Conservation (phyloP, 164 flowering plant genomes). For the Vitis rupestris region DNA sequence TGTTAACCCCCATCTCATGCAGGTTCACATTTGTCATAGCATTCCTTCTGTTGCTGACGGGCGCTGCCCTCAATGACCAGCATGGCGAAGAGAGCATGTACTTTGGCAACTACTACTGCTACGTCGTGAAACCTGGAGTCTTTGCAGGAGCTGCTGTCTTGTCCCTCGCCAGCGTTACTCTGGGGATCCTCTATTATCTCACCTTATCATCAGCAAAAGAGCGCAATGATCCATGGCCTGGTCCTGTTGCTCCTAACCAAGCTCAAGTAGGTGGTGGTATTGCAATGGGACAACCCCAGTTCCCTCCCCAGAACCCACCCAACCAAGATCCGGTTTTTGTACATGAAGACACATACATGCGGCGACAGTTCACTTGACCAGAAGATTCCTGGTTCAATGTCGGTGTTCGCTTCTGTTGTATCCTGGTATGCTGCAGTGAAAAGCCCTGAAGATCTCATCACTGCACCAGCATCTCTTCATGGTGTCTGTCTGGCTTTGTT, state of each 20-base stretch:
- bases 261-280: conserved; percentile 53
- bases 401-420: too few relatives aligned
- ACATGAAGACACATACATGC: conserved; percentile 77
- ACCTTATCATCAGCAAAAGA: conserved; percentile 39
- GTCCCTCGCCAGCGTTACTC: conserved; percentile 59
- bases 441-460: too few relatives aligned
- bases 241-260: conserved; percentile 25
- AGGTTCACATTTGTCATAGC: conserved; percentile 88
- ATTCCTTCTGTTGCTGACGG: conserved; percentile 81
- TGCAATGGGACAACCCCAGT: conserved; percentile 81
- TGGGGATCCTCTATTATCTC: conserved; percentile 68
- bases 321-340: conserved; percentile 70
- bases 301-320: conserved; percentile 34
- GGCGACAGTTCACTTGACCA: conserved; percentile 58
- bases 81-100: conserved; percentile 61
- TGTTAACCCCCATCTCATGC: conserved; percentile 20
- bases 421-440: too few relatives aligned
- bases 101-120: conserved; percentile 69
- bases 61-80: conserved; percentile 83
- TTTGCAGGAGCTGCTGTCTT: conserved; percentile 83
- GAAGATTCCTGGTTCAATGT: too few relatives aligned
- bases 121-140: conserved; percentile 89
- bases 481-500: too few relatives aligned
- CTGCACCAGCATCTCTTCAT: too few relatives aligned
- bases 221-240: conserved; percentile 21